Evolutionary conservation across 2,329 filamentous ascomycete genomes (phyloP).

Genomic region (Sphaerulina musiva): DNA sequence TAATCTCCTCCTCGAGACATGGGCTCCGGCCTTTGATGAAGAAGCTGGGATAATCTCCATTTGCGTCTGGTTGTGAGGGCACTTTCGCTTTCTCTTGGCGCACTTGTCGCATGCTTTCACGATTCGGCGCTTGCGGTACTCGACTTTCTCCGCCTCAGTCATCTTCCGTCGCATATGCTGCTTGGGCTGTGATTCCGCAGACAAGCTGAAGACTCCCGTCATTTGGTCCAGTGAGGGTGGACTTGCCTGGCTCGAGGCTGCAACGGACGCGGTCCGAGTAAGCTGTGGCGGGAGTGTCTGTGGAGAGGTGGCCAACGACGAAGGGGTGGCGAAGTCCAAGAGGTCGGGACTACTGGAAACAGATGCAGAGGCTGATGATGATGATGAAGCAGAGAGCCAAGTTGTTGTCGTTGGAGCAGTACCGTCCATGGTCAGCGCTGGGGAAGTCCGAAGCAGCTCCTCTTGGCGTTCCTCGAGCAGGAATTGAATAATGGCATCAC

Average conservation of each 20-base stretch:
- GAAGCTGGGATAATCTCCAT: conserved; percentile 22
- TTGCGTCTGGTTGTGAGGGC: conserved; percentile 30
- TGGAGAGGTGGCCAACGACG: conserved; percentile 26
- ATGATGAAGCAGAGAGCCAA: conserved; percentile 30
- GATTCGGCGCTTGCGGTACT: conserved; percentile 35
- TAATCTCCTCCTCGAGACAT: conserved; percentile 4
- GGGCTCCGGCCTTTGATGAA: conserved; percentile 6
- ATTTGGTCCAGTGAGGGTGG: conserved; percentile 33
- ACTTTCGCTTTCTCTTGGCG: conserved; percentile 34
- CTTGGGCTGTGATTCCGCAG: conserved; percentile 30
- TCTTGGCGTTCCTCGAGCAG: conserved; percentile 32
- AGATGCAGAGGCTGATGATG: conserved; percentile 19
- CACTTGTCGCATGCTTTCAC: conserved; percentile 36
- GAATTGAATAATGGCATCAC: conserved; percentile 36
- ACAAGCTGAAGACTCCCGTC: conserved; percentile 36
- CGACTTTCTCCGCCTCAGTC: conserved; percentile 35
- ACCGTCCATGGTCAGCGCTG: conserved; percentile 20
- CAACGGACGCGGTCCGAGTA: conserved; percentile 18
- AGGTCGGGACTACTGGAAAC: conserved; percentile 31
- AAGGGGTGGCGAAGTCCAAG: conserved; percentile 27
- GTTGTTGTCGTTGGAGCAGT: conserved; percentile 11
- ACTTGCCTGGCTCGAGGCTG: conserved; percentile 18
- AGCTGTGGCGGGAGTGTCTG: conserved; percentile 18
- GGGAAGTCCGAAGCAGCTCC: conserved; percentile 25
- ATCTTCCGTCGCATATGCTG: conserved; percentile 34